phyloP scores from a whole-genome alignment of 805 yeast species.

The Kodamaea kakaduensis region DNA sequence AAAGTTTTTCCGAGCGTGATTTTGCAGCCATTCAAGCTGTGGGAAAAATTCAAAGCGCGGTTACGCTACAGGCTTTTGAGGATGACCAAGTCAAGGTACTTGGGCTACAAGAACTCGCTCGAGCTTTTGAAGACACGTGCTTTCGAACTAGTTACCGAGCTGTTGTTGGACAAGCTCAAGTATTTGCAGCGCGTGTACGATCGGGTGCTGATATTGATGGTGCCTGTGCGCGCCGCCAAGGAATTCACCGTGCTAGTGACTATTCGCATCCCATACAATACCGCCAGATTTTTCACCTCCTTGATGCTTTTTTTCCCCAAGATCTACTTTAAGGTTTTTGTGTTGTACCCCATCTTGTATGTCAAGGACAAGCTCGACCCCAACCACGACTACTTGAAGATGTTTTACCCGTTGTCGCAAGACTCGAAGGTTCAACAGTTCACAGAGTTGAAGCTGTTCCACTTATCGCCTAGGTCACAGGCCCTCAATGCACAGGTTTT shows the following conservation, averaged over 20 bases:
- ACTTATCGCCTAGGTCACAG: slow-evolving; percentile 1
- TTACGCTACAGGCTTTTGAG: no score
- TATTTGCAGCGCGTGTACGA: slow-evolving; percentile 1
- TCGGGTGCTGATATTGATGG: slow-evolving; percentile 7
- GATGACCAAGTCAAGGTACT: neutral
- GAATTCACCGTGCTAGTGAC: slow-evolving; percentile 9
- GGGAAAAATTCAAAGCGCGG: no score
- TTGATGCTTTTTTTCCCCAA: slow-evolving; percentile 20
- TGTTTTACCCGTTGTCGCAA: neutral
- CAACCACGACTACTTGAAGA: neutral
- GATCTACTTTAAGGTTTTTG: slow-evolving; percentile 16
- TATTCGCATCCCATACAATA: slow-evolving; percentile 17
- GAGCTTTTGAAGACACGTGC: slow-evolving; percentile 9
- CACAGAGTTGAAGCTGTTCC: slow-evolving; percentile 8
- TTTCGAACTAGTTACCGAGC: slow-evolving; percentile 16
- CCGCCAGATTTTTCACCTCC: slow-evolving; percentile 13
- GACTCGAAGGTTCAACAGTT: slow-evolving; percentile 6
- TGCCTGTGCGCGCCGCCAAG: slow-evolving; percentile 11
- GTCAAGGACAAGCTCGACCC: slow-evolving; percentile 2
- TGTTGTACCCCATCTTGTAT: slow-evolving; percentile 6
- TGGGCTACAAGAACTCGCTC: slow-evolving; percentile 1
- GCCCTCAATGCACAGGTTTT: neutral
- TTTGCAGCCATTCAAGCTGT: neutral
- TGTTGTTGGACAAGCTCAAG: slow-evolving; percentile 9
- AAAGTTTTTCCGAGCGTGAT: neutral